A percentile compares a stretch with the other conserved stretches of the same genome.
Evolutionary conservation across 257 asterid genomes (phyloP).

Genomic region (Asclepias syriaca): DNA sequence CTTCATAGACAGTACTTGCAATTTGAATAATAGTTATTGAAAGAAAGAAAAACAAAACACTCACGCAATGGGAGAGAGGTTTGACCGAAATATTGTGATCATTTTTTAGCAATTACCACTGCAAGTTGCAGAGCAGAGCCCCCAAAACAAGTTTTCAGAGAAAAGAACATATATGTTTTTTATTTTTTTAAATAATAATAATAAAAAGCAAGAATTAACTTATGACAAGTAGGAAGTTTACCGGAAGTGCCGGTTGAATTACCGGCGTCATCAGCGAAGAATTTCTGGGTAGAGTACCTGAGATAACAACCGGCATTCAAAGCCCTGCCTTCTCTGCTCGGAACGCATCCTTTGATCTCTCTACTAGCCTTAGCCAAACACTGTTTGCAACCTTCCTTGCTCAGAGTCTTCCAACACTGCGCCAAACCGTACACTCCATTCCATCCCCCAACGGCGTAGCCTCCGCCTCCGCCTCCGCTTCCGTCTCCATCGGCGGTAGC

Average conservation of each 20-base stretch:
- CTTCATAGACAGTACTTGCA: not conserved
- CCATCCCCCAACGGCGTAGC: conserved; percentile 42
- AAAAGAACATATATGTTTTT: not conserved
- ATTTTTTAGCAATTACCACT: not conserved
- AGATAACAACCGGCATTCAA: conserved; percentile 76
- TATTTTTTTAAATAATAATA: too few species aligned
- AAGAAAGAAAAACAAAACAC: not conserved
- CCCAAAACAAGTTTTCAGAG: not conserved
- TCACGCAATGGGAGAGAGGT: not conserved
- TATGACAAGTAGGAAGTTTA: conserved; percentile 16
- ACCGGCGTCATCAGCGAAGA: conserved; percentile 36
- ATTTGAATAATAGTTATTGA: not conserved
- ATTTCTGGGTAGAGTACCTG: conserved; percentile 69
- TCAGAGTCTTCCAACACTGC: conserved; percentile 79
- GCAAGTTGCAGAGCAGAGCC: not conserved
- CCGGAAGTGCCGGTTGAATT: conserved; percentile 28
- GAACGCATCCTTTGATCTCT: conserved; percentile 48
- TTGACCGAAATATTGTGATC: not conserved
- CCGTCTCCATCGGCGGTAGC: conserved; percentile 31
- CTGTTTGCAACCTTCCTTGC: conserved; percentile 48
- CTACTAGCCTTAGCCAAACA: conserved; percentile 69
- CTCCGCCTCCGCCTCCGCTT: not conserved
- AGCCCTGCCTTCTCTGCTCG: conserved; percentile 73
- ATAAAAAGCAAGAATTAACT: not conserved
- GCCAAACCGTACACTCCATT: conserved; percentile 81